Base-by-base conservation (phyloP, 1,139 yeast species). In the Taphrina confusa region DNA sequence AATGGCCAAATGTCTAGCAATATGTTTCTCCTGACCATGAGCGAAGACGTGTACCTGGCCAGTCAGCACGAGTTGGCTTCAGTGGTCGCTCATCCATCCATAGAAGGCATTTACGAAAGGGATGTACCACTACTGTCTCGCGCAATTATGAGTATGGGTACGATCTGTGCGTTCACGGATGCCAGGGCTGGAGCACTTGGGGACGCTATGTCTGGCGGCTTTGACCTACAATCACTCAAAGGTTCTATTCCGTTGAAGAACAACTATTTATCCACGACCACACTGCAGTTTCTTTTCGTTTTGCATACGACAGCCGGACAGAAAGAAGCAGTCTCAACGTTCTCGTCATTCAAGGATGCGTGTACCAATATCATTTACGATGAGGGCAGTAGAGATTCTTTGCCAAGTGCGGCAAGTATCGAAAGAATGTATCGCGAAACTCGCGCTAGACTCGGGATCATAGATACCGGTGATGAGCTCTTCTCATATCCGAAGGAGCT, bases 181-280 rank as follows among this genome's bases (percentile, higher is more conserved):
- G 78, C 87, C 0, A 76, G 78, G 60, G 82, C 89, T 16, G 96
- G 97, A 16, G 82, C 92, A 1, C 76, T 92, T n/a, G 95, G 97
- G 8, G 82, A 80, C 67, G 96, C 97, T 25, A 75, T 94, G 64
- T 90, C 88, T 66, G 79, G 81, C 63, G 98, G 98, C 0, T 94
- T 94, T 72, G 82, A 85, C 20, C 70, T 81, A 62, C 80, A 80
- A 60, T 84, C 86, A 70, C 65, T 76, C 27, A 63, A 64, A 56
- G 31, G 60, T 64, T 25, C 75, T 66, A 73, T 79, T 3, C 80
- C 78, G 25, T 39, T 18, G 72, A 79, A 22, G 34, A 77, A 75
- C 1, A 74, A 76, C 54, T 88, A 86, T 67, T 74, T 84, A 69
- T 75, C 75, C 59, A 73, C 79, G 39, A 80, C 83, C 61, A 73